A percentile compares a stretch with the other conserved stretches of the same genome.
These are phyloP conservation scores for Wallacemonas sp. DNA, from an alignment of 208 protist genomes.

Conservation along the genomic window DNA sequence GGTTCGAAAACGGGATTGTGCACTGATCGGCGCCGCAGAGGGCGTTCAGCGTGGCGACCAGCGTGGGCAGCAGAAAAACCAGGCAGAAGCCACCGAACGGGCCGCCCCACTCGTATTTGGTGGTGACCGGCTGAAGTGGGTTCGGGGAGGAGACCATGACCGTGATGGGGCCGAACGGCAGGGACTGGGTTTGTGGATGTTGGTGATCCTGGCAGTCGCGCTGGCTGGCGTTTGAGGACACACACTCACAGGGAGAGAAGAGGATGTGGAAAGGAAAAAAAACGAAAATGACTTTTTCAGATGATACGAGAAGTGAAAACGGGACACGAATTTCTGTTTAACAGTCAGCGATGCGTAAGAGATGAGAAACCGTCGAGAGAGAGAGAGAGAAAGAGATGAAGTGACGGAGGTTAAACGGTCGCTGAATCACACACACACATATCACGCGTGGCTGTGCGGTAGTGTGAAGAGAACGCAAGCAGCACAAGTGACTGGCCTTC, in stretches of 20 bases:
- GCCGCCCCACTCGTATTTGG: constrained; percentile 78
- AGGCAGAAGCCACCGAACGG: constrained; percentile 56
- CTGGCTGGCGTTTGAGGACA: too few species aligned
- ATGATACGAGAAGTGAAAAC: too few species aligned
- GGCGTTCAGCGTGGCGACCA: constrained; percentile 65
- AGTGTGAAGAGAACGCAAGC: not conserved
- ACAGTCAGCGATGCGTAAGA: too few species aligned
- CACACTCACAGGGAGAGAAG: not conserved
- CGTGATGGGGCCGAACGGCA: too few species aligned
- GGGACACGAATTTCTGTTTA: too few species aligned
- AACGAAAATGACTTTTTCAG: not conserved
- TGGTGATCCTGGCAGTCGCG: too few species aligned
- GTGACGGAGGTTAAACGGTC: too few species aligned
- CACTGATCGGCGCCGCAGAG: constrained; percentile 46
- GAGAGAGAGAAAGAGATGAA: too few species aligned
- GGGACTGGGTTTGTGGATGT: too few species aligned
- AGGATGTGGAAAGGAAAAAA: not conserved
- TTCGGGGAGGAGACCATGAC: constrained; percentile 5
- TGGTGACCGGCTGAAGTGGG: constrained; percentile 58
- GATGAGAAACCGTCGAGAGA: too few species aligned
- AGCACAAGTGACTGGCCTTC: not conserved
- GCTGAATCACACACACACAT: too few species aligned
- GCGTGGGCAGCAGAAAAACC: constrained; percentile 52
- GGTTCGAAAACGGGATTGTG: constrained; percentile 13
- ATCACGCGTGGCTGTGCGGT: not conserved